Evolutionary conservation across 306 rosid genomes (phyloP).

Genomic region (Castanea mollissima): DNA sequence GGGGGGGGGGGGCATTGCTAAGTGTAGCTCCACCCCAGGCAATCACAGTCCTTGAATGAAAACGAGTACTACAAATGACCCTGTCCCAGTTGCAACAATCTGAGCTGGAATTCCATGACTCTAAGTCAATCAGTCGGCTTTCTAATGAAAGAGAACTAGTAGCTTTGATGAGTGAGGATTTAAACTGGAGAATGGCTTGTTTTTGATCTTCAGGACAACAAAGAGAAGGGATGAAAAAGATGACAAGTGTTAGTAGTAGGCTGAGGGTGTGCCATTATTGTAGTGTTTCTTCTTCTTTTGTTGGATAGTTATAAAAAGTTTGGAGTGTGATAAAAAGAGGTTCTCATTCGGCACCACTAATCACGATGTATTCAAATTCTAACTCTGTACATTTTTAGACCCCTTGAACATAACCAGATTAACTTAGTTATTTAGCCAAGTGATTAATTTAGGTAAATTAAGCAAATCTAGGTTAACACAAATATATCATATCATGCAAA

Average conservation of each 20-base stretch:
- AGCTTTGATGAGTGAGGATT: constrained; percentile 8
- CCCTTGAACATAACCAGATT: too few relatives aligned
- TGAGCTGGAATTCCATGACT: constrained; percentile 28
- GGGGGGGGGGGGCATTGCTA: too few relatives aligned
- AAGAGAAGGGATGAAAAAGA: constrained; percentile 4
- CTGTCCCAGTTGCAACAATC: constrained; percentile 31
- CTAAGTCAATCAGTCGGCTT: background rate
- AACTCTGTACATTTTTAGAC: too few relatives aligned
- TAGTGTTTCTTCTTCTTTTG: too few relatives aligned
- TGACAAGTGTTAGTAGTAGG: background rate
- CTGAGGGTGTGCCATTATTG: constrained; percentile 7
- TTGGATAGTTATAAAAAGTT: background rate
- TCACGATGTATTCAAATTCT: too few relatives aligned
- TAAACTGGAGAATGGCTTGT: constrained; percentile 21
- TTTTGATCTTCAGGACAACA: constrained; percentile 23
- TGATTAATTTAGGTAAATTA: too few relatives aligned
- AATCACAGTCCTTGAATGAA: background rate
- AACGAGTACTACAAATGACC: constrained; percentile 5
- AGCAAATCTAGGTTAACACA: too few relatives aligned
- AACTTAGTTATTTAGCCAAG: too few relatives aligned
- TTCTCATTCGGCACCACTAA: too few relatives aligned
- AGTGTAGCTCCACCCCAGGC: background rate
- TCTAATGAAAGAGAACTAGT: background rate
- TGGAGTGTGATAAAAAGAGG: too few relatives aligned
- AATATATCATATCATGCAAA: too few relatives aligned